Evolutionary conservation across 768 basidiomycete genomes (phyloP), one percentile per base, ranked within the genome.

Genomic region (Auricularia cornea): DNA sequence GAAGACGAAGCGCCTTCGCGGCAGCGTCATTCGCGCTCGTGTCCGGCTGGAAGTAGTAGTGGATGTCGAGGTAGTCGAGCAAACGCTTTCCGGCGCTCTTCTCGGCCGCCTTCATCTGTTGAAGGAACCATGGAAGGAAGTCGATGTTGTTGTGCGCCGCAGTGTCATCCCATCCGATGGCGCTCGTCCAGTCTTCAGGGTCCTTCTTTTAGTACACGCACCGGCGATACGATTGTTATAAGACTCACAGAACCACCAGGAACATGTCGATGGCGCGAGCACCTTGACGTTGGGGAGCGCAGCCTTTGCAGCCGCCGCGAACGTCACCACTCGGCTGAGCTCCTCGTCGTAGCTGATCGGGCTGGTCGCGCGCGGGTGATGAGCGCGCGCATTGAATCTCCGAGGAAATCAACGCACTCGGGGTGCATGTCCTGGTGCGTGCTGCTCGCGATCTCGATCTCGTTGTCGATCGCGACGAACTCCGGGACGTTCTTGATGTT

Each of bases 381-480:
- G 44, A 20, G n/a, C 20, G 23, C 44, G 16, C 6, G 44, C 12
- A 48, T 20, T 6, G 20, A 20, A 18, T 6, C 11, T 20, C 0
- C 16, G 51, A 35, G 44, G 14, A 59, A 59, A 23, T n/a, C 32
- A 44, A 67, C 75, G 41, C 70, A 80, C 79, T 64, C 66, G 2
- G 83, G 81, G 67, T 84, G 83, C 81, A 84, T 84, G 65, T 84
- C 83, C 69, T 81, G 79, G 67, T 84, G 83, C 20, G 83, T 84
- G 65, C 68, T 79, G 60, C 72, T 72, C 16, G 83, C 80, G 61
- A 84, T 84, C 68, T 84, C 83, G 18, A 84, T 83, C 69, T 84
- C 83, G 68, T 84, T 84, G 68, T 84, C 83, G 62, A 84, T 75
- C 4, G 80, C 73, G 16, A 82, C 76, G 54, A 83, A 72, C 3